Evolutionary conservation across 768 basidiomycete genomes (phyloP).

Genomic region (Lentinula raphanica): DNA sequence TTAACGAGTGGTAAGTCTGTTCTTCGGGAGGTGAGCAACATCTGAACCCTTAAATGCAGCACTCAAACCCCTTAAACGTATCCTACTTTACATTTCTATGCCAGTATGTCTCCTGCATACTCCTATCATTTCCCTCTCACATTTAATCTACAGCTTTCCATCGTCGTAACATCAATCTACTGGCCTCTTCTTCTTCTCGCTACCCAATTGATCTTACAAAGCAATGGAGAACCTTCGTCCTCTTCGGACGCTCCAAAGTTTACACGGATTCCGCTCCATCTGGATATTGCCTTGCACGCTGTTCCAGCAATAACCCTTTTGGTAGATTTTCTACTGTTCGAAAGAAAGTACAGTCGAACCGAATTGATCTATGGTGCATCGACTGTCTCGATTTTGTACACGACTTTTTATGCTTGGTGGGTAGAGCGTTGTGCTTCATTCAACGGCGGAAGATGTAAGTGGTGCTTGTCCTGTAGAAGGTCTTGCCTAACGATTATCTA

Average conservation of each 20-base stretch:
- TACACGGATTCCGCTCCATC: conserved; percentile 40
- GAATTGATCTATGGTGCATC: conserved; percentile 25
- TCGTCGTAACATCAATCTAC: conserved; percentile 50
- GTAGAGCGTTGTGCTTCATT: conserved; percentile 60
- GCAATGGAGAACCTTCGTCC: conserved; percentile 21
- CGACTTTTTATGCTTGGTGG: conserved; percentile 53
- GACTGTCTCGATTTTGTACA: conserved; percentile 21
- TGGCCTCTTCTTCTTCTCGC: conserved; percentile 56
- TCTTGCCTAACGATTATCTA: conserved; percentile 17
- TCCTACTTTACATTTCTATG: conserved; percentile 56
- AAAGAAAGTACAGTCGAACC: conserved; percentile 44
- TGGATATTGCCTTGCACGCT: conserved; percentile 66
- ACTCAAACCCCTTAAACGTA: conserved; percentile 44
- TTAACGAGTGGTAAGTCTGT: conserved; percentile 21
- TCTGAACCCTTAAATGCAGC: conserved; percentile 20
- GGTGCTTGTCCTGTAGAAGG: not conserved
- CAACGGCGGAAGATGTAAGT: conserved; percentile 58
- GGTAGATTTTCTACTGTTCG: conserved; percentile 64
- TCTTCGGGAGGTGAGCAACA: not conserved
- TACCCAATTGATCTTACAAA: conserved; percentile 54
- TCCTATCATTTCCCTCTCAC: not conserved
- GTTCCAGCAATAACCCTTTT: conserved; percentile 53
- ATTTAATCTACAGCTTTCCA: conserved; percentile 9
- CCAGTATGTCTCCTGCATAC: conserved; percentile 41
- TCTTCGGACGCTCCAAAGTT: conserved; percentile 22